phyloP scores from a whole-genome alignment of 331 rosid genomes.

The Rhamnella rubrinervis region DNA sequence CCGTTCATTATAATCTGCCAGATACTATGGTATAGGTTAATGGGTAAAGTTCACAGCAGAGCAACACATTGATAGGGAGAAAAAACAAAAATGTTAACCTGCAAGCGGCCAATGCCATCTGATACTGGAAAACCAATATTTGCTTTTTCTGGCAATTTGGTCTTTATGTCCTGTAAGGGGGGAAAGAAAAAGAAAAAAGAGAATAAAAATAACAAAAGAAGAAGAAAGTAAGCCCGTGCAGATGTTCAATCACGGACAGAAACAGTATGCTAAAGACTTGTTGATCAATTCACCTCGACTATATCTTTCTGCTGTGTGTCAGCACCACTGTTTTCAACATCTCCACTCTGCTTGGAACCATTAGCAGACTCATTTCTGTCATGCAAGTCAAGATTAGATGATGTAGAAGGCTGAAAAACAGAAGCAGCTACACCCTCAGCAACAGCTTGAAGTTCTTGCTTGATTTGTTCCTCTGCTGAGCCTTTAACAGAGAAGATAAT shows the following conservation, averaged over 20 bases:
- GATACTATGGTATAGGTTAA: slow-evolving; percentile 12
- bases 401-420: slow-evolving; percentile 54
- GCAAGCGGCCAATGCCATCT: slow-evolving; percentile 65
- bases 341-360: slow-evolving; percentile 36
- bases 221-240: not conserved
- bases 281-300: slow-evolving; percentile 41
- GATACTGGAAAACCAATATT: slow-evolving; percentile 62
- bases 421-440: slow-evolving; percentile 93
- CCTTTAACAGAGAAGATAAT: slow-evolving; percentile 34
- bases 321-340: slow-evolving; percentile 30
- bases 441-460: slow-evolving; percentile 87
- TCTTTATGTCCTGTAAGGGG: slow-evolving; percentile 51
- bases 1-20: slow-evolving; percentile 71
- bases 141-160: slow-evolving; percentile 47
- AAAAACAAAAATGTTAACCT: slow-evolving; percentile 43
- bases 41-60: slow-evolving; percentile 13
- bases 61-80: slow-evolving; percentile 20
- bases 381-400: slow-evolving; percentile 45
- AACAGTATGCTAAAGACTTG: not conserved
- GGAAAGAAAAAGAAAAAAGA: slow-evolving; percentile 4
- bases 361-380: slow-evolving; percentile 33
- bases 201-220: slow-evolving; percentile 4
- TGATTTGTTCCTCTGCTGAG: slow-evolving; percentile 72
- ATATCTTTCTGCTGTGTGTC: slow-evolving; percentile 29
- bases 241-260: not conserved